Evolutionary conservation across 1,284 basidiomycete genomes (phyloP).

Genomic region (Phenoliferia sp.): DNA sequence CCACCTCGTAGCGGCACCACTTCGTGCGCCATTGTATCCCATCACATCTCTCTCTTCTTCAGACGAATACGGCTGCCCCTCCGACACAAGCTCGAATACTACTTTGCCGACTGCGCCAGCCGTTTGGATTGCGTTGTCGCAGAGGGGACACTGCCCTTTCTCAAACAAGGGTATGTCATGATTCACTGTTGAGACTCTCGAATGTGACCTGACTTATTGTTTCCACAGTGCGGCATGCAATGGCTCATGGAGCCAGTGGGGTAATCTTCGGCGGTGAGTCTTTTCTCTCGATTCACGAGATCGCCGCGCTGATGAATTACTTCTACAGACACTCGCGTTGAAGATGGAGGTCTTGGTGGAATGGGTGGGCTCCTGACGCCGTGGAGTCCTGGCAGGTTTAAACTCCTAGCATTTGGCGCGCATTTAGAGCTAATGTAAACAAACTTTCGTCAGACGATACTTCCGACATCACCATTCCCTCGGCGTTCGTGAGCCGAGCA

Average conservation of each 20-base stretch:
- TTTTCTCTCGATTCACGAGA: too few relatives aligned
- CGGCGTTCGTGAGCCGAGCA: constrained; percentile 46
- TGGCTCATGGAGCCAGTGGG: constrained; percentile 72
- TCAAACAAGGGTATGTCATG: too few relatives aligned
- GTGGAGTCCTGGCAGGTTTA: constrained; percentile 26
- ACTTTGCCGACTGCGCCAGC: constrained; percentile 47
- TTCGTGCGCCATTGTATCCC: constrained; percentile 67
- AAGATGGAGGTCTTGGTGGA: constrained; percentile 46
- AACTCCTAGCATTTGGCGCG: neutral
- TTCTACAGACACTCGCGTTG: constrained; percentile 50
- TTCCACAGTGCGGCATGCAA: constrained; percentile 73
- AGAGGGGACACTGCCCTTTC: constrained; percentile 80
- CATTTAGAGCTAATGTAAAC: neutral
- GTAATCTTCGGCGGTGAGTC: constrained; percentile 93
- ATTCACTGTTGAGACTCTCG: too few relatives aligned
- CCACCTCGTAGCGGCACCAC: constrained; percentile 60
- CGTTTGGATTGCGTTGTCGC: constrained; percentile 76
- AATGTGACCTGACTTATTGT: too few relatives aligned
- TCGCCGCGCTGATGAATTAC: too few relatives aligned
- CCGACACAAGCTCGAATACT: constrained; percentile 29
- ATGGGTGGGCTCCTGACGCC: constrained; percentile 35
- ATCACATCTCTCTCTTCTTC: constrained; percentile 63
- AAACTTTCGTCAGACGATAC: constrained; percentile 43
- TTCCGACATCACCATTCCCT: constrained; percentile 45
- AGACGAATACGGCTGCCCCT: constrained; percentile 38